Evolutionary conservation across 768 basidiomycete genomes (phyloP).

Genomic region (Rhodotorula paludigena): DNA sequence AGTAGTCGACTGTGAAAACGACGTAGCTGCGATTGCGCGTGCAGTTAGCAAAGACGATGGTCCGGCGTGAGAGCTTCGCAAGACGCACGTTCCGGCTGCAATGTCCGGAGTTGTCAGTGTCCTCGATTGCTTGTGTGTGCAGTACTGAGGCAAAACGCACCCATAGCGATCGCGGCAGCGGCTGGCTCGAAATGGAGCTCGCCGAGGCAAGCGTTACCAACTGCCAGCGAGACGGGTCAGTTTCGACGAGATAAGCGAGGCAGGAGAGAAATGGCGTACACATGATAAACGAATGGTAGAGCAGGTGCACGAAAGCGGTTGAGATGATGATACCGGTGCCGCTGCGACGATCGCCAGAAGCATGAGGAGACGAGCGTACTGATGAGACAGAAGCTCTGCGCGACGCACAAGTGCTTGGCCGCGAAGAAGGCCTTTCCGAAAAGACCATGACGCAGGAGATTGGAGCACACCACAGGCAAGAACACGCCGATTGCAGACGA

Average conservation of each 20-base stretch:
- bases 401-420: slow-evolving; percentile 31
- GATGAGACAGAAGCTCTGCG: too few relatives aligned
- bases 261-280: too few relatives aligned
- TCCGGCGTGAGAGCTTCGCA: background rate
- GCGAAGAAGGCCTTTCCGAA: slow-evolving; percentile 28
- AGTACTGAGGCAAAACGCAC: slow-evolving; percentile 18
- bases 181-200: slow-evolving; percentile 46
- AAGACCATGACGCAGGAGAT: background rate
- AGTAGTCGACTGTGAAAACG: slow-evolving; percentile 46
- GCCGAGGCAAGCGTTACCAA: slow-evolving; percentile 45
- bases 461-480: slow-evolving; percentile 25
- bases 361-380: background rate
- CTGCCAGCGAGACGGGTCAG: too few relatives aligned
- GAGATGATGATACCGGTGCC: slow-evolving; percentile 47
- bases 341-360: slow-evolving; percentile 12
- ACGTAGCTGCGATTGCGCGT: slow-evolving; percentile 36
- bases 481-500: slow-evolving; percentile 34
- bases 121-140: too few relatives aligned
- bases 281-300: slow-evolving; percentile 49
- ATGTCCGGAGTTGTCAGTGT: background rate
- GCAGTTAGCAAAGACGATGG: background rate
- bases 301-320: slow-evolving; percentile 46
- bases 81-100: background rate
- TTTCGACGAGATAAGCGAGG: too few relatives aligned
- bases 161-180: slow-evolving; percentile 47